Conservation (phyloP, 2,329 filamentous ascomycete species). For the Exophiala bonariae region DNA sequence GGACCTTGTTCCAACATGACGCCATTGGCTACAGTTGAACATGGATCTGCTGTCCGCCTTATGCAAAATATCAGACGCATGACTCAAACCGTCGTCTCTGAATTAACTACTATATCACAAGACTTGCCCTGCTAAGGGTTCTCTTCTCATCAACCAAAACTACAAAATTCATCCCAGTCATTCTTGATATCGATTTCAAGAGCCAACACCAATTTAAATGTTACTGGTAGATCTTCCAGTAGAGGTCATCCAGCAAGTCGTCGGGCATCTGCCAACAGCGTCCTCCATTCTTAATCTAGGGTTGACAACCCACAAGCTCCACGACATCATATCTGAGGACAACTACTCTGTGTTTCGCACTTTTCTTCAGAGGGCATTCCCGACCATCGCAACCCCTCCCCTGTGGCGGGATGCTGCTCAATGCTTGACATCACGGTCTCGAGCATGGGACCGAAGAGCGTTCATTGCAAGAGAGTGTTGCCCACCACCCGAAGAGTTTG, state of each 20-base stretch:
- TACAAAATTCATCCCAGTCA: no score
- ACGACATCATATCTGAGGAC: slow-evolving; percentile 46
- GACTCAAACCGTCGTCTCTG: no score
- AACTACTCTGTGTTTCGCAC: slow-evolving; percentile 49
- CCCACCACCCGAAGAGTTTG: slow-evolving; percentile 32
- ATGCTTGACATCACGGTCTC: slow-evolving; percentile 56
- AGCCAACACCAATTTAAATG: no score
- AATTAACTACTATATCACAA: no score
- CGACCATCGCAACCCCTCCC: slow-evolving; percentile 42
- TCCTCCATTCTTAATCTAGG: slow-evolving; percentile 46
- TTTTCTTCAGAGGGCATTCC: slow-evolving; percentile 51
- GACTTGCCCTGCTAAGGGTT: no score
- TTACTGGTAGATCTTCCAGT: slow-evolving; percentile 21
- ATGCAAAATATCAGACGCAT: no score
- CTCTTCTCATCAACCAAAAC: no score
- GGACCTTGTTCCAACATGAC: no score
- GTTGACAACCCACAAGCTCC: slow-evolving; percentile 46
- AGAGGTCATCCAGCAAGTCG: slow-evolving; percentile 45
- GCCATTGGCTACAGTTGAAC: no score
- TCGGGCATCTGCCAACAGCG: slow-evolving; percentile 45
- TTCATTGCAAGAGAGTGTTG: slow-evolving; percentile 56
- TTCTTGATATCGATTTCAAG: no score
- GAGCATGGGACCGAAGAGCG: slow-evolving; percentile 58
- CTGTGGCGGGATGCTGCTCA: slow-evolving; percentile 53
- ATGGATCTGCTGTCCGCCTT: no score